A percentile compares a stretch with the other conserved stretches of the same genome.
phyloP scores from a whole-genome alignment of 768 basidiomycete genomes.

The Pholiota conissans region DNA sequence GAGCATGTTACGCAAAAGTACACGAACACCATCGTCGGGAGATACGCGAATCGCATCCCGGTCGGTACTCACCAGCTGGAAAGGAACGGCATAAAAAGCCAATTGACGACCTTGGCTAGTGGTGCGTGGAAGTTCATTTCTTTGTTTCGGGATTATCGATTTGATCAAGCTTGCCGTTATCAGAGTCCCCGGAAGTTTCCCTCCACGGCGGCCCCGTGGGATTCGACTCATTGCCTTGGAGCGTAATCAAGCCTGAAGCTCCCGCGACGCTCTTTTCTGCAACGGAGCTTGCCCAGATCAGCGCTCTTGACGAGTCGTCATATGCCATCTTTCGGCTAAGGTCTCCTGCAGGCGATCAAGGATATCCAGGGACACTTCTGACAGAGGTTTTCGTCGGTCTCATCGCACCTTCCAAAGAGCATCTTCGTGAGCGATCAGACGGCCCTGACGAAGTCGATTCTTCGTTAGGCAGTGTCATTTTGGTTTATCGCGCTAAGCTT shows the following conservation, averaged over 20 bases:
- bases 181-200: conserved; percentile 56
- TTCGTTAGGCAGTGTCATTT: conserved; percentile 61
- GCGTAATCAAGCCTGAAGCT: conserved; percentile 37
- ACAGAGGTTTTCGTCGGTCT: conserved; percentile 59
- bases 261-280: conserved; percentile 54
- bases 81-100: conserved; percentile 50
- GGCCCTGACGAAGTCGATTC: conserved; percentile 33
- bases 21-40: conserved; percentile 70
- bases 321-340: conserved; percentile 57
- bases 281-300: conserved; percentile 50
- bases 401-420: conserved; percentile 31
- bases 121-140: conserved; percentile 27
- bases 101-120: conserved; percentile 45
- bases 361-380: conserved; percentile 61
- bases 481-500: conserved; percentile 73
- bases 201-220: conserved; percentile 73
- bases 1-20: conserved; percentile 65
- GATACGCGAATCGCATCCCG: conserved; percentile 73
- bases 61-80: conserved; percentile 53
- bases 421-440: conserved; percentile 7
- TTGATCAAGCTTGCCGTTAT: background rate
- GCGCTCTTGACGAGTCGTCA: conserved; percentile 26
- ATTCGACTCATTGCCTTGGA: conserved; percentile 61
- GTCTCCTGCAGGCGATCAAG: conserved; percentile 69
- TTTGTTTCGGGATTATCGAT: background rate